A percentile compares a stretch with the other conserved stretches of the same genome.
These are phyloP conservation scores for Syncephalis plumigaleata DNA, from an alignment of 371 early-diverging fungal genomes.

Conservation along the genomic window DNA sequence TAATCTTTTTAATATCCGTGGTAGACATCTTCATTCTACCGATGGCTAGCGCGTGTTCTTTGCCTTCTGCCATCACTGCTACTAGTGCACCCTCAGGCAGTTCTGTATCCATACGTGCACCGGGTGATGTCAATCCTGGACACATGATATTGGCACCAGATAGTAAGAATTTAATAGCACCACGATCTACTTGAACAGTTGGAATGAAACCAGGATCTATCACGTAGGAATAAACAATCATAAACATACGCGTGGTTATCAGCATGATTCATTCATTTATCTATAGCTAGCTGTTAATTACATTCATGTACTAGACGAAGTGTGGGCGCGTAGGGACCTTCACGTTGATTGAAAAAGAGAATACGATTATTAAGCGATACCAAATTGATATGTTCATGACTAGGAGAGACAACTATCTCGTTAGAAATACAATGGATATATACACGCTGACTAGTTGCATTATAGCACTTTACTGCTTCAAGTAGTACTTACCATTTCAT, in stretches of 20 bases:
- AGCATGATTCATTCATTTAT: too few species aligned
- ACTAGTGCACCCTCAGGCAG: constrained; percentile 61
- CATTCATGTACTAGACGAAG: constrained; percentile 81
- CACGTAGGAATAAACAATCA: too few species aligned
- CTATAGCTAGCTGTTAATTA: constrained; percentile 15
- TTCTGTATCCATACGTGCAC: constrained; percentile 64
- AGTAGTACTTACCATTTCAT: not conserved
- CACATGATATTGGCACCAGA: constrained; percentile 97
- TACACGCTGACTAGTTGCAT: too few species aligned
- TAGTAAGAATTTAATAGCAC: constrained; percentile 94
- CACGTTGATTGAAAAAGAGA: constrained; percentile 87
- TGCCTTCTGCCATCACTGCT: constrained; percentile 90
- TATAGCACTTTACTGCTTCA: too few species aligned
- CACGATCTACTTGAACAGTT: constrained; percentile 82
- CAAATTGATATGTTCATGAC: constrained; percentile 74
- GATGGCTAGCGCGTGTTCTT: constrained; percentile 83
- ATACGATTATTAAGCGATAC: constrained; percentile 64
- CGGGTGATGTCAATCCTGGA: constrained; percentile 88
- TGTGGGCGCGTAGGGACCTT: constrained; percentile 79
- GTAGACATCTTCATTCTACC: constrained; percentile 81
- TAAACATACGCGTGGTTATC: too few species aligned
- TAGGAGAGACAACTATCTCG: constrained; percentile 9
- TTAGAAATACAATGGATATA: constrained; percentile 1
- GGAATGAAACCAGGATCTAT: constrained; percentile 85
- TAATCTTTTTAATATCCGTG: constrained; percentile 71